Conservation (phyloP, 139 green algal genomes). For the Auxenochlorella pyrenoidosa region DNA sequence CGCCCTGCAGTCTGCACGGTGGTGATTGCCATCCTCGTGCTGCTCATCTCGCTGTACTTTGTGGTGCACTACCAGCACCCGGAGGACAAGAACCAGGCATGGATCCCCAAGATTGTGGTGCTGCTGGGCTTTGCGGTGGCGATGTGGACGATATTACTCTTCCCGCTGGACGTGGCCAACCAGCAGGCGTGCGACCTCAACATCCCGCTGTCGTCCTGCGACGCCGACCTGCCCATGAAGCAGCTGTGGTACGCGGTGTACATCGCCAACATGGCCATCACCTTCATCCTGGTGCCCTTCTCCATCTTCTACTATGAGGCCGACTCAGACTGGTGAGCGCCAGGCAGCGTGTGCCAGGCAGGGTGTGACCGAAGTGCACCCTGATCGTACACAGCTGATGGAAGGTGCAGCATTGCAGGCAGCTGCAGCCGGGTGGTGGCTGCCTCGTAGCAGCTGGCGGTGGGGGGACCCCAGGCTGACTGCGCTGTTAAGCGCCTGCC, state of each 20-base stretch:
- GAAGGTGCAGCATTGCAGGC: no score
- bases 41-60: constrained; percentile 86
- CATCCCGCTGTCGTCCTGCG: constrained; percentile 81
- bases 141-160: constrained; percentile 91
- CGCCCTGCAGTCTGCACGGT: constrained; percentile 22
- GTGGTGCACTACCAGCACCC: constrained; percentile 93
- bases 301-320: constrained; percentile 98
- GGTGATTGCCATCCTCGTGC: constrained; percentile 75
- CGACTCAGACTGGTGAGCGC: constrained; percentile 83
- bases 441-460: no score
- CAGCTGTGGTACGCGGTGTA: constrained; percentile 89
- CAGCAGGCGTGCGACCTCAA: constrained; percentile 69
- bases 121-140: constrained; percentile 88
- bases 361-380: no score
- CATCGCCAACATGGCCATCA: constrained; percentile 85
- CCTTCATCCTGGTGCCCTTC: constrained; percentile 92
- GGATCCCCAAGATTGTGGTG: constrained; percentile 94
- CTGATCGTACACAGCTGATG: no score
- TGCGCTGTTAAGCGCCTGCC: neutral
- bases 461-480: neutral
- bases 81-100: constrained; percentile 96
- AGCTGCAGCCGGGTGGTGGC: neutral
- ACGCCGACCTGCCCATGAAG: constrained; percentile 88
- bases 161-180: constrained; percentile 96
- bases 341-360: no score